Evolutionary conservation across 345 rosid genomes (phyloP).

Genomic region (Corymbia maculata): DNA sequence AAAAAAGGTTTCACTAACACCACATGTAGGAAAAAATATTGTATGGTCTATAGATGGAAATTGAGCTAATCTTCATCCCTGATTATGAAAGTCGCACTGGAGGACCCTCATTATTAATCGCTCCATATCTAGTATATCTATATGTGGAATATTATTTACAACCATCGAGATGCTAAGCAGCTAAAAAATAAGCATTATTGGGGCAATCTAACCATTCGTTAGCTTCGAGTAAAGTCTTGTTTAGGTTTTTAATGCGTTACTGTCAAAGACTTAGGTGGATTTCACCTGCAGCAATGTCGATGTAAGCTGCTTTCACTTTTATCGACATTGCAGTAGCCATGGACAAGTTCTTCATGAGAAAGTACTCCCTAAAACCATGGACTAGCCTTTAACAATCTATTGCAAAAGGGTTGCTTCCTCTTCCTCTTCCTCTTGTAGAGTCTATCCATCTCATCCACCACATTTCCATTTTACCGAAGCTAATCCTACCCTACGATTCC

Average conservation of each 20-base stretch:
- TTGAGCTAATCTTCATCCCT: too few species aligned
- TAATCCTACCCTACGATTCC: too few species aligned
- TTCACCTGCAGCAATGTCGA: neutral
- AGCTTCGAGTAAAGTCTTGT: neutral
- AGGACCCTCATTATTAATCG: too few species aligned
- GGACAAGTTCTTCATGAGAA: neutral
- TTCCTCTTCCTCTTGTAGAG: too few species aligned
- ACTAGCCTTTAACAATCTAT: neutral
- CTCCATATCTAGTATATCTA: neutral
- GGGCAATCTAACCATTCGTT: neutral
- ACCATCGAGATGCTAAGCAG: neutral
- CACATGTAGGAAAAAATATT: too few species aligned
- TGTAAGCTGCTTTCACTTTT: neutral
- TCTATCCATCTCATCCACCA: too few species aligned
- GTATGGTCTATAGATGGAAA: too few species aligned
- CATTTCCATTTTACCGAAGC: too few species aligned
- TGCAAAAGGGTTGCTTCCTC: too few species aligned
- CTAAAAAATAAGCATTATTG: neutral
- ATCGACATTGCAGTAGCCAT: neutral
- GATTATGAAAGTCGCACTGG: too few species aligned
- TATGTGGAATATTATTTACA: accelerated
- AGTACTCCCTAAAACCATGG: neutral
- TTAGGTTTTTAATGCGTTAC: neutral
- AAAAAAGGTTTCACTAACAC: too few species aligned
- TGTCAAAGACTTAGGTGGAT: neutral